Base-by-base conservation (phyloP, 2,329 filamentous ascomycete species). In the Grosmannia huntii region DNA sequence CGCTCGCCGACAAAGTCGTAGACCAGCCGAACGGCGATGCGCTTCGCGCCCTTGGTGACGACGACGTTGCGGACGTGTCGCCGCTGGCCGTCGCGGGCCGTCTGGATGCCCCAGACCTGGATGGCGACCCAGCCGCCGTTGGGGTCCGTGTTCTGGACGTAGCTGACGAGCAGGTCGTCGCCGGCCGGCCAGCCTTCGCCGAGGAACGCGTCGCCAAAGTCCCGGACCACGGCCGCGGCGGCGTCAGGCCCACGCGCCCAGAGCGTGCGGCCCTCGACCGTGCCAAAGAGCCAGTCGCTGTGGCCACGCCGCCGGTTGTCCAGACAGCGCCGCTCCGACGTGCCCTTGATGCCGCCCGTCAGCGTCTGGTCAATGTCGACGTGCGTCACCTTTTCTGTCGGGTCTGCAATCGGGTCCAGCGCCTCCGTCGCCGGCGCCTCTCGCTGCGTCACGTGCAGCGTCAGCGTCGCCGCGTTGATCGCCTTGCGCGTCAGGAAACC, bases 271-370 rank as follows among this genome's bases (percentile, higher is more conserved):
- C 86, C 88, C 56, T 75, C 74, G 62, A 94, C 79, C 58, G 72
- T 74, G 60, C 90, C 90, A 69, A 95, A 96, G 64, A 95, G 80
- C 76, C 84, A 85, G 75, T 96, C 90, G 27, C 73, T 74, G 75
- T 91, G 88, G 62, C 81, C 79, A 64, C 86, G 84, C 64, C 64
- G 70, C 57, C 64, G 65, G 68, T 71, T 67, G 73, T 83, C 80
- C 56, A 80, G 65, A 67, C 74, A 78, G 60, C 81, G 80, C 62
- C 70, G 69, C 76, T 83, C 81, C 49, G 73, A 67, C 55, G 67
- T 90, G 65, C 82, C 84, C 66, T 81, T 81, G 62, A 95, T 75
- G 58, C 84, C 86, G 60, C 84, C 89, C 10, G 86, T 88, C 44
- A 81, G 76, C 53, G 80, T 75, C 73, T 95, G 89, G 59, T 83